Evolutionary conservation across 1,284 basidiomycete species (phyloP).

Genomic region (Ceratobasidium sp.): DNA sequence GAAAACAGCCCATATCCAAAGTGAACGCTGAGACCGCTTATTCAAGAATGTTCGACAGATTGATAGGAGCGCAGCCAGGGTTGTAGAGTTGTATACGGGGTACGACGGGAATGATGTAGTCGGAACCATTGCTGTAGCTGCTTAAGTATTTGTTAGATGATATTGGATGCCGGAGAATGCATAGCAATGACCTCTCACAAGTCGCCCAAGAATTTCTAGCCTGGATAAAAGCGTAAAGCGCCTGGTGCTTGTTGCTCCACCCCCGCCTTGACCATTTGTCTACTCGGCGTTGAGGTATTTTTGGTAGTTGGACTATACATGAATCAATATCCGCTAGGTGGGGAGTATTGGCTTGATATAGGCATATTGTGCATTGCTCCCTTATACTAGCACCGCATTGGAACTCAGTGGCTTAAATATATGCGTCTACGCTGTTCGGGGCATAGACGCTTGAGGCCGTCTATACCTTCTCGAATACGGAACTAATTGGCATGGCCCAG

Average conservation of each 20-base stretch:
- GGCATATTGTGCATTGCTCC: neutral
- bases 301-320: neutral
- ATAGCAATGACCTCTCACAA: neutral
- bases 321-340: neutral
- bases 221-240: neutral
- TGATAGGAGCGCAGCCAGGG: neutral
- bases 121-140: neutral
- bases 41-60: neutral
- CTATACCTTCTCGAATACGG: neutral
- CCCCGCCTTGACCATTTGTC: neutral
- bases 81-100: neutral
- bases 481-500: neutral
- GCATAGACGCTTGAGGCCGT: neutral
- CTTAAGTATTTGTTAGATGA: slow-evolving; percentile 1
- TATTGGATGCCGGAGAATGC: neutral
- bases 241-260: neutral
- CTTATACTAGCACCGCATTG: neutral
- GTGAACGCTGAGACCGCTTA: neutral
- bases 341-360: neutral
- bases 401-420: neutral
- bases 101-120: neutral
- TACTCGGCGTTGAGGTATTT: neutral
- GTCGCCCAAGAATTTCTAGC: neutral
- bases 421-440: neutral
- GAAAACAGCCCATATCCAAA: slow-evolving; percentile 8